These are phyloP conservation scores for Candida mesenterica DNA, from an alignment of 1,139 yeast species.

Conservation along the genomic window DNA sequence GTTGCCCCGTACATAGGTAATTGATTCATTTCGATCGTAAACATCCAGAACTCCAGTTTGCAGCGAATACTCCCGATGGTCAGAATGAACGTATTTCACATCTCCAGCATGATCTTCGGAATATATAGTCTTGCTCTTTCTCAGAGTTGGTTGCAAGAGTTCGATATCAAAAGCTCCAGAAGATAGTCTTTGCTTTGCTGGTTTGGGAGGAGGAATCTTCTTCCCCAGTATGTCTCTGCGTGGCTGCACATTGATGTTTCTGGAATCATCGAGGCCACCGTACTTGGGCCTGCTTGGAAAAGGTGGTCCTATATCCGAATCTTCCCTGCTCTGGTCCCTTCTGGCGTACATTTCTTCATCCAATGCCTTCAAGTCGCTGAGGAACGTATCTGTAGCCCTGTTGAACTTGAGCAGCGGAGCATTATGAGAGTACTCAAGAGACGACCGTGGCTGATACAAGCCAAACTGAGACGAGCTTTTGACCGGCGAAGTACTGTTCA, in stretches of 20 bases:
- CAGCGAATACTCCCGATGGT: too few species aligned
- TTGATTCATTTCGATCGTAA: too few species aligned
- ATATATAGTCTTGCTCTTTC: not conserved
- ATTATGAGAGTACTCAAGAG: conserved; percentile 2
- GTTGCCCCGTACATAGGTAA: too few species aligned
- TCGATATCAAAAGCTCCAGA: conserved; percentile 16
- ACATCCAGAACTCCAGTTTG: too few species aligned
- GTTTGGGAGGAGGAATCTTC: conserved; percentile 14
- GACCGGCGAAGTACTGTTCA: conserved; percentile 25
- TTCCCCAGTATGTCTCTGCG: conserved; percentile 8
- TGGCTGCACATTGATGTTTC: too few species aligned
- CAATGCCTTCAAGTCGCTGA: conserved; percentile 8
- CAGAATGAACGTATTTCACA: not conserved
- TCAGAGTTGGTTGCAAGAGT: conserved; percentile 22
- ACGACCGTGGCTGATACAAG: not conserved
- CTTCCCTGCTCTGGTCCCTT: conserved; percentile 12
- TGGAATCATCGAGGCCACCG: too few species aligned
- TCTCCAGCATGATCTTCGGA: not conserved
- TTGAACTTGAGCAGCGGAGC: conserved; percentile 24
- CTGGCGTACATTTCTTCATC: conserved; percentile 10
- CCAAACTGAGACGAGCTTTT: conserved; percentile 7
- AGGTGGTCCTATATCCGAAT: conserved; percentile 8
- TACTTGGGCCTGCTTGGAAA: conserved; percentile 4
- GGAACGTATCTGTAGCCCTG: conserved; percentile 11
- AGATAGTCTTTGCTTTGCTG: conserved; percentile 7